Evolutionary conservation across 805 yeast genomes (phyloP), one percentile per base, ranked within the genome.

Genomic region (Hemisphaericaspora nanyangensis): DNA sequence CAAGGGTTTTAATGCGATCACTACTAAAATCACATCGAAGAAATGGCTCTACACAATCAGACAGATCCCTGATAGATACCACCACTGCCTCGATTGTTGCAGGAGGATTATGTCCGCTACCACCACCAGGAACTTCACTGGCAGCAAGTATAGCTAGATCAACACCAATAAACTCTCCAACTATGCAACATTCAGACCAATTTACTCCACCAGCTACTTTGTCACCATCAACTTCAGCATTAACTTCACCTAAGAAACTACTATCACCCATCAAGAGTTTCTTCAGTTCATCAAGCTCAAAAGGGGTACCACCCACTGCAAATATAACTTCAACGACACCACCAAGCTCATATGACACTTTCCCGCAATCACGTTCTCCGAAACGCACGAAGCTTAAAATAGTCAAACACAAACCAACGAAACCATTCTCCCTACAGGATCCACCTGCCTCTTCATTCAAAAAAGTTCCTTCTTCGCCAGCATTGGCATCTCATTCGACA

Each of bases 261-360:
- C 48, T 65, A 24, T 57, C 65, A 1, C 71, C 71, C 2, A 64
- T 65, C 13, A 58, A 55, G 44, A 61, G 63, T 42, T 34, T 60
- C 38, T 65, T 62, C 47, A 51, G 47, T 41, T 34, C 38, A 15
- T 35, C 42, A 7, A 28, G 37, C n/a, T 28, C 16, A n/a, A 18
- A 29, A 17, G 17, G 13, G 15, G 15, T 20, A 17, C 22, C 25
- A 12, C n/a, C 17, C 16, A 29, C 29, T 7, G 10, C 36, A 6
- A n/a, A 11, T 12, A 12, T 12, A 8, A 22, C 5, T 20, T 22
- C 36, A 7, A 17, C 15, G 16, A 17, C 25, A 3, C 25, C 30
- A 4, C 29, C 42, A 7, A 29, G 11, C 18, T 39, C 43, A 4
- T 32, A 27, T 35, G 35, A 33, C 3, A 30, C n/a, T 17, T 12